These are phyloP conservation scores for Spencermartinsiella ligniputridi DNA, from an alignment of 1,139 yeast species.

Conservation along the genomic window DNA sequence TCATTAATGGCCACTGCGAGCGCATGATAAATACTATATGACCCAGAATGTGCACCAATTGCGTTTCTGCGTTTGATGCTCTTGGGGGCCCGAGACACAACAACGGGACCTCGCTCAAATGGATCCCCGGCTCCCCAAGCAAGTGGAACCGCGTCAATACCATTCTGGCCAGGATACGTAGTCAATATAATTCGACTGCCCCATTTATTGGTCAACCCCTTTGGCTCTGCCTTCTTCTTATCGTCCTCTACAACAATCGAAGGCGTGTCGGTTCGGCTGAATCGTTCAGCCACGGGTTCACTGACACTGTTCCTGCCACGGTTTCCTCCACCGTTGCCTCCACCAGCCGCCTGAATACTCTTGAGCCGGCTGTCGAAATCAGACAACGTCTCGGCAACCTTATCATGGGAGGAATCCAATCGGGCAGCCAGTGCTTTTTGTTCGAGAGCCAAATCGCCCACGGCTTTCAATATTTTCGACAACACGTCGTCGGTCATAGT, in stretches of 20 bases:
- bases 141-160: slow-evolving; percentile 44
- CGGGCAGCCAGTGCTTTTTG: slow-evolving; percentile 13
- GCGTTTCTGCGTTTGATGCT: slow-evolving; percentile 43
- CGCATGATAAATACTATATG: slow-evolving; percentile 58
- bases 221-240: background rate
- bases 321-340: background rate
- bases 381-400: slow-evolving; percentile 2
- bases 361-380: slow-evolving; percentile 2
- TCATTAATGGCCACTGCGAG: slow-evolving; percentile 55
- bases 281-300: slow-evolving; percentile 3
- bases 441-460: slow-evolving; percentile 11
- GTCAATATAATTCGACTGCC: slow-evolving; percentile 34
- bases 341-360: background rate
- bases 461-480: slow-evolving; percentile 9
- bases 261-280: background rate
- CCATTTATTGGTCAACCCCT: slow-evolving; percentile 14
- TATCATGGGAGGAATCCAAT: slow-evolving; percentile 15
- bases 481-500: slow-evolving; percentile 6
- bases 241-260: background rate
- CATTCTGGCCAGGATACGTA: slow-evolving; percentile 48
- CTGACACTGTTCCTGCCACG: slow-evolving; percentile 4
- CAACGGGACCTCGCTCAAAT: slow-evolving; percentile 50
- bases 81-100: slow-evolving; percentile 42
- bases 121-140: slow-evolving; percentile 50
- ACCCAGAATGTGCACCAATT: slow-evolving; percentile 59